These are phyloP conservation scores for Psophocarpus tetragonolobus DNA, from an alignment of 306 rosid genomes.

Conservation along the genomic window DNA sequence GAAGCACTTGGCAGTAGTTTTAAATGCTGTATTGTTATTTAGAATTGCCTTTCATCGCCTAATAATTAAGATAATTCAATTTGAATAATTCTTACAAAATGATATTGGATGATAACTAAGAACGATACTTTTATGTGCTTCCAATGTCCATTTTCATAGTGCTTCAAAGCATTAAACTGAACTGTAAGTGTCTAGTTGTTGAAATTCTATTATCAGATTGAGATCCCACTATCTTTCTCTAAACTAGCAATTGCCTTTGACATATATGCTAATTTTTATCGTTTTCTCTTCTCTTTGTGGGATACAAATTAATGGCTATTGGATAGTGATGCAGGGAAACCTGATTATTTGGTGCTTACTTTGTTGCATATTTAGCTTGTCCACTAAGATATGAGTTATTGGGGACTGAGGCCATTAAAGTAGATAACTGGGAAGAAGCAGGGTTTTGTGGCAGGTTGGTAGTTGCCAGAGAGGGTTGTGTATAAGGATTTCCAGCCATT, in stretches of 20 bases:
- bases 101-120: neutral
- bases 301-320: neutral
- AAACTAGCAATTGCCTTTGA: neutral
- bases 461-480: slow-evolving; percentile 17
- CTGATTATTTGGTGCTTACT: slow-evolving; percentile 2
- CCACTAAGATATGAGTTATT: neutral
- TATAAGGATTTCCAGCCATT: slow-evolving; percentile 20
- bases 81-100: neutral
- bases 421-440: slow-evolving; percentile 18
- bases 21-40: neutral
- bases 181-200: neutral
- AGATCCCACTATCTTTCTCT: neutral
- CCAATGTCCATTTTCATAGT: neutral
- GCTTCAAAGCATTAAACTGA: neutral
- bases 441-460: neutral
- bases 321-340: slow-evolving; percentile 14
- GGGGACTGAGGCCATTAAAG: slow-evolving; percentile 1
- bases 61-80: neutral
- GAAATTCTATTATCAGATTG: neutral
- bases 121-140: neutral
- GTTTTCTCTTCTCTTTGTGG: neutral
- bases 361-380: neutral
- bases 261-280: neutral
- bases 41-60: neutral
- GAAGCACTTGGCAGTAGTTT: slow-evolving; percentile 16